Evolutionary conservation across 2,329 filamentous ascomycete genomes (phyloP).

Genomic region (Stagonosporopsis chrysanthemi): DNA sequence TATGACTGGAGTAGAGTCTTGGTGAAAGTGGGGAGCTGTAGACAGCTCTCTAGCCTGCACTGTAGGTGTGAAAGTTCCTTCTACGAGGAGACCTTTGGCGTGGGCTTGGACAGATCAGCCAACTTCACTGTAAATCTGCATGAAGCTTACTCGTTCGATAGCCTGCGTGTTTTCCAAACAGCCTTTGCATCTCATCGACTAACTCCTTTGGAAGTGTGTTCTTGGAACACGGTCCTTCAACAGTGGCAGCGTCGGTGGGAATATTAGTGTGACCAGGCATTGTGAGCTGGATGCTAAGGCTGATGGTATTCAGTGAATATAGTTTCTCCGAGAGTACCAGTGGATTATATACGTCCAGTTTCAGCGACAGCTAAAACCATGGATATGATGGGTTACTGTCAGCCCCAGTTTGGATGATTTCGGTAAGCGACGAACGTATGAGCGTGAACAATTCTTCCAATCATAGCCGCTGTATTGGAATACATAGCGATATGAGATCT

Average conservation of each 20-base stretch:
- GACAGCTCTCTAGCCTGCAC: constrained; percentile 13
- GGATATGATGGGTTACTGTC: not conserved
- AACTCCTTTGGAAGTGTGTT: constrained; percentile 13
- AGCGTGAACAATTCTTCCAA: not conserved
- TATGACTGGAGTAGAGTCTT: constrained; percentile 7
- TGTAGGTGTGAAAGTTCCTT: constrained; percentile 17
- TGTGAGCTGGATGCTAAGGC: not conserved
- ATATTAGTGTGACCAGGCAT: constrained; percentile 4
- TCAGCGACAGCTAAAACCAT: not conserved
- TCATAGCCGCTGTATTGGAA: not conserved
- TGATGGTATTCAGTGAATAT: not conserved
- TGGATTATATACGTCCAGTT: not conserved
- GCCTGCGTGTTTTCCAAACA: constrained; percentile 15
- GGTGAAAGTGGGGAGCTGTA: constrained; percentile 13
- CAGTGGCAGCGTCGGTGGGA: not conserved
- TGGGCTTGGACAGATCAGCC: constrained; percentile 7
- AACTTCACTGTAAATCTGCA: not conserved
- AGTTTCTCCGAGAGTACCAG: too few relatives aligned
- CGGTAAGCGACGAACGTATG: not conserved
- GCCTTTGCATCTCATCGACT: constrained; percentile 19
- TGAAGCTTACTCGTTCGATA: constrained; percentile 11
- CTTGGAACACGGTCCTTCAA: not conserved
- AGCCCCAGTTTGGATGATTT: not conserved
- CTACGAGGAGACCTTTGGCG: constrained; percentile 20
- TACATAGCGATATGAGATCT: not conserved